Evolutionary conservation across 1,139 yeast species (phyloP).

Genomic region (Debaryomyces sp.): DNA sequence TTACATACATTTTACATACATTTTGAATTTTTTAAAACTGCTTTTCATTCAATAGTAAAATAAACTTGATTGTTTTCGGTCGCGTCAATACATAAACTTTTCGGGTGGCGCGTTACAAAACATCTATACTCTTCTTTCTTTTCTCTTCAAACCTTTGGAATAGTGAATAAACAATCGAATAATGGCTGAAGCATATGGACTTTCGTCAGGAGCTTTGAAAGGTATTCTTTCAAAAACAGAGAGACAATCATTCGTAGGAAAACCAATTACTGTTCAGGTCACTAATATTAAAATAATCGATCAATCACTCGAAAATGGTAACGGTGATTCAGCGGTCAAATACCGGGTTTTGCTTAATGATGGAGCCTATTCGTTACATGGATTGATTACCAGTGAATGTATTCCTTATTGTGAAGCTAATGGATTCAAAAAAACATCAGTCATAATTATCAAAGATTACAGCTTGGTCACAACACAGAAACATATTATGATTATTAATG

Average conservation of each 20-base stretch:
- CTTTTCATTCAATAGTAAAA: not conserved
- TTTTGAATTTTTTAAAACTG: not conserved
- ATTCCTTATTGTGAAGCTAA: slow-evolving; percentile 52
- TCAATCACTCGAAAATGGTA: slow-evolving; percentile 31
- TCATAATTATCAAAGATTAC: slow-evolving; percentile 42
- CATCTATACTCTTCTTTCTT: slow-evolving; percentile 5
- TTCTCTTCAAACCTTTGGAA: not conserved
- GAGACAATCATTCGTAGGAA: slow-evolving; percentile 22
- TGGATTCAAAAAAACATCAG: slow-evolving; percentile 39
- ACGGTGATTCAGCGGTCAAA: slow-evolving; percentile 48
- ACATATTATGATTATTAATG: slow-evolving; percentile 57
- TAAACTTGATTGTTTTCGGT: not conserved
- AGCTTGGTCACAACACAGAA: slow-evolving; percentile 53
- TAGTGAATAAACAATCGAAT: not conserved
- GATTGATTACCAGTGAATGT: slow-evolving; percentile 63
- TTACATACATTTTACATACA: slow-evolving; percentile 1
- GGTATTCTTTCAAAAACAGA: slow-evolving; percentile 28
- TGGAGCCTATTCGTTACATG: slow-evolving; percentile 64
- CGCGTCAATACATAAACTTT: not conserved
- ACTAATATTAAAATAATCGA: slow-evolving; percentile 44
- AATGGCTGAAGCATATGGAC: slow-evolving; percentile 12
- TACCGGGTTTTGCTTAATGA: slow-evolving; percentile 64
- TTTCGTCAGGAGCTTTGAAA: slow-evolving; percentile 27
- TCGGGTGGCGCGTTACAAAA: slow-evolving; percentile 10
- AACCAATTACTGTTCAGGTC: slow-evolving; percentile 50